These are phyloP conservation scores for Dichomitus squalens DNA, from an alignment of 1,284 basidiomycete genomes.

Conservation along the genomic window DNA sequence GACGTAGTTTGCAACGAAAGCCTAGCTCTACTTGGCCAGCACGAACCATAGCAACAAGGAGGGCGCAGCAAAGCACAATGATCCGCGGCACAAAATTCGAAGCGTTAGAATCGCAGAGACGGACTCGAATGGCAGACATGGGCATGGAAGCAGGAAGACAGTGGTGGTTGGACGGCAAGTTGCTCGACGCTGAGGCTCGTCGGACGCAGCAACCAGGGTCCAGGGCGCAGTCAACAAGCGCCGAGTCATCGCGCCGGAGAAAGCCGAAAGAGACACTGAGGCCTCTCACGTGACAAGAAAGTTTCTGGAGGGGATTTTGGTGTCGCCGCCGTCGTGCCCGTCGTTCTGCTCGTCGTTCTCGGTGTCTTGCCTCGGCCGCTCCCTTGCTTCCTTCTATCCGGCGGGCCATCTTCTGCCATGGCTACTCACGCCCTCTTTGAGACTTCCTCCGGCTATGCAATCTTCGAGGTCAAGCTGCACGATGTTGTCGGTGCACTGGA, in stretches of 20 bases:
- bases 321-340: conserved; percentile 11
- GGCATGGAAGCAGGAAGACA: background rate
- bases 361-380: background rate
- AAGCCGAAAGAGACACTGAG: background rate
- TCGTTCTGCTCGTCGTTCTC: conserved; percentile 5
- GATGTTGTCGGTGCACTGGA: conserved; percentile 91
- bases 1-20: background rate
- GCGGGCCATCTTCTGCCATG: conserved; percentile 41
- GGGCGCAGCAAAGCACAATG: background rate
- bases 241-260: background rate
- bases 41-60: background rate
- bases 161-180: background rate
- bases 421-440: conserved; percentile 93
- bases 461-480: conserved; percentile 88
- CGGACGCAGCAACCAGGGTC: background rate
- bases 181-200: background rate
- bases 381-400: background rate
- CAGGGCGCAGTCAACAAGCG: background rate
- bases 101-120: too few relatives aligned
- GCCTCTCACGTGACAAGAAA: conserved; percentile 3
- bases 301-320: conserved; percentile 16
- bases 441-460: conserved; percentile 92
- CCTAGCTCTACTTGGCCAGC: background rate
- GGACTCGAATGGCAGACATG: background rate
- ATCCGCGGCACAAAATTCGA: background rate